phyloP scores from a whole-genome alignment of 2,329 filamentous ascomycete species.

The Curvularia sp. region DNA sequence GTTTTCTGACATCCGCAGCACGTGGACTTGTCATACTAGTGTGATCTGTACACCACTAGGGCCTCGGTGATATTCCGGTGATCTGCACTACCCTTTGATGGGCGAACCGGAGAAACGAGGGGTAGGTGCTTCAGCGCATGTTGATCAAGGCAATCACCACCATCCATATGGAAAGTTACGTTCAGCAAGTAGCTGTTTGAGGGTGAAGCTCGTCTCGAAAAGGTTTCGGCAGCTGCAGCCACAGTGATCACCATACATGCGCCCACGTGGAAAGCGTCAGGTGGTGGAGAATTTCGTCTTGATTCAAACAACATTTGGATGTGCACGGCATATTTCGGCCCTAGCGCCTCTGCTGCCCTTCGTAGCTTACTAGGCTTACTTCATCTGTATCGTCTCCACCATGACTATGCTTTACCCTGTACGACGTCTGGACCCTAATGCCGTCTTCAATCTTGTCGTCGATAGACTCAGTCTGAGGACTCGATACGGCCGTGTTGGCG shows the following conservation, averaged over 20 bases:
- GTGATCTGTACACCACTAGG: constrained; percentile 5
- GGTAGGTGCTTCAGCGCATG: constrained; percentile 9
- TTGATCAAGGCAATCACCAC: constrained; percentile 8
- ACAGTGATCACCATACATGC: neutral
- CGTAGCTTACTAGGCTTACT: constrained; percentile 25
- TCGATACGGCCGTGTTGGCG: constrained; percentile 11
- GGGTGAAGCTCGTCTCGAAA: neutral
- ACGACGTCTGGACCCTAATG: constrained; percentile 30
- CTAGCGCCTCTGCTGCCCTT: neutral
- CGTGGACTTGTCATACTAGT: constrained; percentile 7
- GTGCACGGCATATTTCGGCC: neutral
- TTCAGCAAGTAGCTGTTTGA: neutral
- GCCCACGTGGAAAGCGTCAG: neutral
- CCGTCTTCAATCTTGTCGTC: constrained; percentile 19
- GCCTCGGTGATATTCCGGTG: constrained; percentile 13
- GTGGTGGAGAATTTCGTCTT: neutral
- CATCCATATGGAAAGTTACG: neutral
- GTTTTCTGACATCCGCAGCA: neutral
- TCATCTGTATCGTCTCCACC: constrained; percentile 26
- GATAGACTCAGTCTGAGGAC: constrained; percentile 7
- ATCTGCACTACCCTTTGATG: constrained; percentile 11
- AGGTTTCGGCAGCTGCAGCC: neutral
- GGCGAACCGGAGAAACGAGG: neutral
- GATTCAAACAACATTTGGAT: neutral
- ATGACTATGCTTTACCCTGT: constrained; percentile 26